phyloP scores from a whole-genome alignment of 345 rosid genomes.

The Passiflora organensis region DNA sequence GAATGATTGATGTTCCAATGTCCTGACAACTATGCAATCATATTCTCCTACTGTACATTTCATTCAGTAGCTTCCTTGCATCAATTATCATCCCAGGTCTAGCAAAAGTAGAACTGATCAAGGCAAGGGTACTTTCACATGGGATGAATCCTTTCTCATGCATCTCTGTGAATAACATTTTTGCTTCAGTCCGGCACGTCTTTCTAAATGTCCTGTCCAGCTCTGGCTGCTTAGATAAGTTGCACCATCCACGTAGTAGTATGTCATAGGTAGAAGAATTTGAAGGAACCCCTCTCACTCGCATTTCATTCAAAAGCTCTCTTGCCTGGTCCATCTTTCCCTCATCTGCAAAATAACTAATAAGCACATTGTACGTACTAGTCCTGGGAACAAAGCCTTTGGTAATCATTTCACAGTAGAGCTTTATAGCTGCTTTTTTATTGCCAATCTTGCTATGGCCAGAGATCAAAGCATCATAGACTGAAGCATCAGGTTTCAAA shows the following conservation, averaged over 20 bases:
- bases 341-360: slow-evolving; percentile 49
- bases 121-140: slow-evolving; percentile 47
- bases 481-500: slow-evolving; percentile 51
- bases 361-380: slow-evolving; percentile 72
- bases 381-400: slow-evolving; percentile 70
- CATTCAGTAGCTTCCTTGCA: slow-evolving; percentile 46
- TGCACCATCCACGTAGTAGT: slow-evolving; percentile 66
- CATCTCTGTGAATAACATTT: slow-evolving; percentile 57
- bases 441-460: slow-evolving; percentile 72
- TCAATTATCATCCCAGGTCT: slow-evolving; percentile 56
- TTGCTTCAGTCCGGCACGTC: slow-evolving; percentile 54
- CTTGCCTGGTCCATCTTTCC: slow-evolving; percentile 79
- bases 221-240: slow-evolving; percentile 43
- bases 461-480: slow-evolving; percentile 58
- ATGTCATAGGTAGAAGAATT: slow-evolving; percentile 70
- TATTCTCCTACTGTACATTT: slow-evolving; percentile 40
- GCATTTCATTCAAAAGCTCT: slow-evolving; percentile 77
- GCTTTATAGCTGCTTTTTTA: slow-evolving; percentile 49
- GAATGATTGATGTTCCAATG: too few species aligned
- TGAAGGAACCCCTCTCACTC: slow-evolving; percentile 46
- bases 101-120: slow-evolving; percentile 57
- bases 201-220: slow-evolving; percentile 44
- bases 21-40: slow-evolving; percentile 8
- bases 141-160: slow-evolving; percentile 58
- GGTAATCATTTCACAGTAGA: slow-evolving; percentile 72